Evolutionary conservation across 495 filamentous ascomycete species (phyloP).

Genomic region (Trichodelitschia bisporula): DNA sequence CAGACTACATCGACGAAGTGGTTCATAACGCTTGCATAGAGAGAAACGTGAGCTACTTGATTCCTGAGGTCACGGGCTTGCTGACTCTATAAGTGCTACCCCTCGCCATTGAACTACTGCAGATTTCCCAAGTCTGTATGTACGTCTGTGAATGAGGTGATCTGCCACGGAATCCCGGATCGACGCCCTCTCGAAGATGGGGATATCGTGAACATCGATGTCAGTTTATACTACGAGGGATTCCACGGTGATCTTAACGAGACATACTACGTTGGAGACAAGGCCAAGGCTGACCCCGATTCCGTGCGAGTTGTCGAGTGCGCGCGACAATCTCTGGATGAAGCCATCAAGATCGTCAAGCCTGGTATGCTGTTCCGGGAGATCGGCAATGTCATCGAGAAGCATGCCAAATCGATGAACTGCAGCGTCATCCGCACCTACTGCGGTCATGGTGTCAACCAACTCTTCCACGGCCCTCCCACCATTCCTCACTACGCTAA

Average conservation of each 20-base stretch:
- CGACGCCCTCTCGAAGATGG: constrained; percentile 17
- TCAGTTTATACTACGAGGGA: constrained; percentile 19
- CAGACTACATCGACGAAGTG: constrained; percentile 86
- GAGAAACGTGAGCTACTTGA: constrained; percentile 39
- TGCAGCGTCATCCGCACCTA: constrained; percentile 19
- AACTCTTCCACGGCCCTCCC: constrained; percentile 18
- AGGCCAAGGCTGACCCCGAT: constrained; percentile 15
- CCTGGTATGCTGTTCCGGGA: constrained; percentile 19
- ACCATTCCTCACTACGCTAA: constrained; percentile 23
- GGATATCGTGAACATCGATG: constrained; percentile 21
- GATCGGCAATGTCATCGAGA: constrained; percentile 18
- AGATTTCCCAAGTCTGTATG: constrained; percentile 96
- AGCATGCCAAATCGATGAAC: constrained; percentile 14
- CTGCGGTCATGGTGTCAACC: constrained; percentile 20
- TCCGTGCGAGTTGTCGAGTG: constrained; percentile 18
- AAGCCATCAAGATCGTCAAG: constrained; percentile 19
- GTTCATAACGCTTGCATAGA: constrained; percentile 92
- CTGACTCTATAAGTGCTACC: constrained; percentile 47
- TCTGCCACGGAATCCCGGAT: constrained; percentile 27
- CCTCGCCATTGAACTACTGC: constrained; percentile 87
- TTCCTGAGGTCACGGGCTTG: background rate
- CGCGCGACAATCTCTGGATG: constrained; percentile 16
- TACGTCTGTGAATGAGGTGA: constrained; percentile 87
- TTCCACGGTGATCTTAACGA: constrained; percentile 22
- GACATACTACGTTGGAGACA: constrained; percentile 19